Evolutionary conservation across 768 basidiomycete species (phyloP).

Genomic region (Amanita inopinata): DNA sequence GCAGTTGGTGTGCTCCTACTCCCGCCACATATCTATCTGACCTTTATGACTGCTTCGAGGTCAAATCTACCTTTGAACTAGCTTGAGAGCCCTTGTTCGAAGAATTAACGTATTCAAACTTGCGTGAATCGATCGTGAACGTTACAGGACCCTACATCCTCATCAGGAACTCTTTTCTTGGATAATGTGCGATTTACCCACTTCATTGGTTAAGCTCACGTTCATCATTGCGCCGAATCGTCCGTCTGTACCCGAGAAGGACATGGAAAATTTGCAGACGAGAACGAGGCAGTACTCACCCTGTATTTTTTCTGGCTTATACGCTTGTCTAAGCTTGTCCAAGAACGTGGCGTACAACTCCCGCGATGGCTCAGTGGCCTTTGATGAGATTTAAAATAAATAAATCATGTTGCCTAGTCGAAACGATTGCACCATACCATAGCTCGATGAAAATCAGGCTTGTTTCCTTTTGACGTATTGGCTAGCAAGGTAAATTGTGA

Average conservation of each 20-base stretch:
- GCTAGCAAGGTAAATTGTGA: conserved; percentile 92
- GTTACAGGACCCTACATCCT: conserved; percentile 67
- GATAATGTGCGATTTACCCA: conserved; percentile 20
- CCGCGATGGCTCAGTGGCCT: conserved; percentile 62
- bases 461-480: conserved; percentile 78
- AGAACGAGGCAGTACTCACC: conserved; percentile 32
- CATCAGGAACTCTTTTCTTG: background rate
- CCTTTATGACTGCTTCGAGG: background rate
- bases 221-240: conserved; percentile 96
- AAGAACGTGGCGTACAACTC: conserved; percentile 67
- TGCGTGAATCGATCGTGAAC: conserved; percentile 75
- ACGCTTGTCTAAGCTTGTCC: conserved; percentile 51
- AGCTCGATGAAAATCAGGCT: conserved; percentile 87
- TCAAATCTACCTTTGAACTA: conserved; percentile 6
- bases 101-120: conserved; percentile 52
- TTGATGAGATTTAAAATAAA: conserved; percentile 3
- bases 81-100: conserved; percentile 8
- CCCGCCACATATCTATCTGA: too few species aligned
- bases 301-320: conserved; percentile 70
- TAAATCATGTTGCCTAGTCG: background rate
- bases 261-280: conserved; percentile 1
- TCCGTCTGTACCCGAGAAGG: conserved; percentile 60
- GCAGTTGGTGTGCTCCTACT: too few species aligned
- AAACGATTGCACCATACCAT: conserved; percentile 49
- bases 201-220: conserved; percentile 82